A percentile compares a stretch with the other conserved stretches of the same genome.
Conservation (phyloP, 2,329 filamentous ascomycete genomes). For the Cordyceps pruinosa region DNA sequence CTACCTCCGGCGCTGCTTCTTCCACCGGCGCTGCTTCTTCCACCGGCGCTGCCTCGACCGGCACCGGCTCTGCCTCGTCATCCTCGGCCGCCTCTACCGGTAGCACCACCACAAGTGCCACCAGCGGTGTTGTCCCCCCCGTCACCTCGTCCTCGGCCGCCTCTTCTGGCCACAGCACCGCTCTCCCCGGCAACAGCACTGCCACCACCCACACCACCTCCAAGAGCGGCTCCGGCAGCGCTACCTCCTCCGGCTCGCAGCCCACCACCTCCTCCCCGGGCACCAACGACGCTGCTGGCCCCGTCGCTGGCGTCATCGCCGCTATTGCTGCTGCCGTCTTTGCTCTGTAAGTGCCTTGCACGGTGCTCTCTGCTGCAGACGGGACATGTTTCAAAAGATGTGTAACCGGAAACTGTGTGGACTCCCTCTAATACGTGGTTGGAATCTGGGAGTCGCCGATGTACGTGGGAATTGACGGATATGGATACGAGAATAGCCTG, state of each 20-base stretch:
- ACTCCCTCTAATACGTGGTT: slow-evolving; percentile 9
- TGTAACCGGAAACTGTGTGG: neutral
- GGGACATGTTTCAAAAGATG: neutral
- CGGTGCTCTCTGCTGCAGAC: no score
- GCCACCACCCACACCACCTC: slow-evolving; percentile 21
- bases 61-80: slow-evolving; percentile 4
- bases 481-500: neutral
- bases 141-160: slow-evolving; percentile 4
- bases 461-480: neutral
- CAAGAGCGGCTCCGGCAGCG: neutral
- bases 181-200: slow-evolving; percentile 15
- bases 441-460: neutral
- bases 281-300: slow-evolving; percentile 14
- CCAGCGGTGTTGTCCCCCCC: neutral
- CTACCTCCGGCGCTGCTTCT: neutral
- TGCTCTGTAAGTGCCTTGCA: slow-evolving; percentile 24
- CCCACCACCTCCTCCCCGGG: neutral
- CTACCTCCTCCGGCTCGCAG: neutral
- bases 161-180: neutral
- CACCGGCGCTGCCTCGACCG: neutral
- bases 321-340: slow-evolving; percentile 25
- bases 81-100: slow-evolving; percentile 10
- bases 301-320: slow-evolving; percentile 23
- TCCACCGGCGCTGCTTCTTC: neutral
- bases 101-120: neutral